Percentiles rank a stretch among this genome's conserved stretches.
Evolutionary conservation across 2,329 filamentous ascomycete genomes (phyloP).

Genomic region (Colletotrichum chrysophilum): DNA sequence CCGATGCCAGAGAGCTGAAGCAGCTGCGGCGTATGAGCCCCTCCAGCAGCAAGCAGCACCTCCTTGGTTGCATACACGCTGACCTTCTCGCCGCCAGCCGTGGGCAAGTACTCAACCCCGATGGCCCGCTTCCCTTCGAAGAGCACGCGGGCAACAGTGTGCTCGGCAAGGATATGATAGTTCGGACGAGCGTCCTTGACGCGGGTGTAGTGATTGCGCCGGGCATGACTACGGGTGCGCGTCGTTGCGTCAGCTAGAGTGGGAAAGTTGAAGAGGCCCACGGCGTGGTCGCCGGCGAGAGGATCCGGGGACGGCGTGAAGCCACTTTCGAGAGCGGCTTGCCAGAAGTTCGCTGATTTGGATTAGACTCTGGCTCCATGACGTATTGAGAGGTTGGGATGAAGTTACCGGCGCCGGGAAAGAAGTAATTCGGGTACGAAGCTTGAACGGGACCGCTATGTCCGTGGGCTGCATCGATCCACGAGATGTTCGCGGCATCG

Average conservation of each 20-base stretch:
- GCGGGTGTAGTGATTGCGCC: slow-evolving; percentile 31
- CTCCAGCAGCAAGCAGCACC: slow-evolving; percentile 45
- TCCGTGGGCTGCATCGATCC: slow-evolving; percentile 27
- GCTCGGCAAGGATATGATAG: slow-evolving; percentile 63
- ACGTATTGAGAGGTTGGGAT: background rate
- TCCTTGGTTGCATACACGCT: slow-evolving; percentile 33
- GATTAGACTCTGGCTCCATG: fast-evolving
- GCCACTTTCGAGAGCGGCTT: slow-evolving; percentile 27
- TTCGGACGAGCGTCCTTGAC: slow-evolving; percentile 52
- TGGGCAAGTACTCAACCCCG: slow-evolving; percentile 59
- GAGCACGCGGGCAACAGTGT: slow-evolving; percentile 59
- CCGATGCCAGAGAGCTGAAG: slow-evolving; percentile 57
- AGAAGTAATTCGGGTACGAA: slow-evolving; percentile 36
- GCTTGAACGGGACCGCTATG: slow-evolving; percentile 31
- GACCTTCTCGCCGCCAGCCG: background rate
- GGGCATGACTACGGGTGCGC: slow-evolving; percentile 32
- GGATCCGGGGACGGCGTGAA: slow-evolving; percentile 28
- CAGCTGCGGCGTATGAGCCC: slow-evolving; percentile 45
- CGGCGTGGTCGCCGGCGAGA: slow-evolving; percentile 22
- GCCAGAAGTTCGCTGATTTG: slow-evolving; percentile 27
- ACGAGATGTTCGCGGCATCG: slow-evolving; percentile 14
- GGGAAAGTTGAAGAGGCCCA: slow-evolving; percentile 29
- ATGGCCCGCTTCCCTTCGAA: slow-evolving; percentile 58
- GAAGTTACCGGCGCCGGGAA: slow-evolving; percentile 28
- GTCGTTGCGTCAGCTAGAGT: slow-evolving; percentile 33